These are phyloP conservation scores for Melocanna baccifera DNA, from an alignment of 176 grass and related monocot genomes.

Conservation along the genomic window DNA sequence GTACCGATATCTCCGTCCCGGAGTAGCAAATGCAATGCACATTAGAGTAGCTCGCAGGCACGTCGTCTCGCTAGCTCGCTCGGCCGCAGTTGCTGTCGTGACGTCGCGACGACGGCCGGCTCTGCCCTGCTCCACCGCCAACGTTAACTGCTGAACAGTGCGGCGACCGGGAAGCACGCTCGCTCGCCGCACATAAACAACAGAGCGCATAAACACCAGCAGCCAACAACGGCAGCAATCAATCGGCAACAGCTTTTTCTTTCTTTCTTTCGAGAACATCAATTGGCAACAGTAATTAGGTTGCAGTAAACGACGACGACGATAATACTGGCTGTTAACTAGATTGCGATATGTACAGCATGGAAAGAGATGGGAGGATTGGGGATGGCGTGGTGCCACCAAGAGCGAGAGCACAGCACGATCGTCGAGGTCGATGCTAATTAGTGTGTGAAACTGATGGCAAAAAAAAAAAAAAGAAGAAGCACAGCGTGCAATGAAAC, in stretches of 20 bases:
- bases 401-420: neutral
- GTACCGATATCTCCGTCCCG: too few species aligned
- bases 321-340: neutral
- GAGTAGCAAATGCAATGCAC: neutral
- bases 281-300: neutral
- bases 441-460: neutral
- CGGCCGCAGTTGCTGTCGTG: neutral
- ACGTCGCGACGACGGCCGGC: neutral
- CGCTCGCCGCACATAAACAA: neutral
- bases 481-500: neutral
- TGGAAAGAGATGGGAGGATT: too few species aligned
- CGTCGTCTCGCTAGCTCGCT: neutral
- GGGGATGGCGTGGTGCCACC: neutral
- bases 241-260: too few species aligned
- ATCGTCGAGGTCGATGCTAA: neutral
- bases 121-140: neutral
- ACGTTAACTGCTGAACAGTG: neutral
- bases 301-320: neutral
- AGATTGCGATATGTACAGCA: too few species aligned
- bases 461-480: too few species aligned
- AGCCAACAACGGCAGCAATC: neutral
- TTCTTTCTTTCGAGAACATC: neutral
- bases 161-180: neutral
- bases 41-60: neutral
- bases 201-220: neutral